These are phyloP conservation scores for Auricularia heimuer DNA, from an alignment of 768 basidiomycete genomes.

Conservation along the genomic window DNA sequence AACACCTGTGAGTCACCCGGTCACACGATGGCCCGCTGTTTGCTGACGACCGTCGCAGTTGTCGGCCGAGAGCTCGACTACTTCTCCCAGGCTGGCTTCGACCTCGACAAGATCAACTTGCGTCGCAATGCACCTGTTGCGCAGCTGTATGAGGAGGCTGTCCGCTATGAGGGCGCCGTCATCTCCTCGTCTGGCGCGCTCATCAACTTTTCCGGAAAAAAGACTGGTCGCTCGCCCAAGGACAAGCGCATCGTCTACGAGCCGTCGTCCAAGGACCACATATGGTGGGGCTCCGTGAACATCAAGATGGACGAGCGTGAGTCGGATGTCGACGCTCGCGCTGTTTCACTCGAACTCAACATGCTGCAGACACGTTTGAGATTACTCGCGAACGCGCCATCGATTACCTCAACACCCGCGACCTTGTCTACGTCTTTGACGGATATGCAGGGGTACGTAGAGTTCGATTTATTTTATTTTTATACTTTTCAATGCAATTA, in stretches of 20 bases:
- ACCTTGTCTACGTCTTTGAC: conserved; percentile 97
- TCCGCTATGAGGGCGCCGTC: conserved; percentile 97
- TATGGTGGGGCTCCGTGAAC: conserved; percentile 99
- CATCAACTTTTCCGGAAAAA: conserved; percentile 99
- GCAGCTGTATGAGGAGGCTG: conserved; percentile 92
- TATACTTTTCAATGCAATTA: not conserved
- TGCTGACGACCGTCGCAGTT: conserved; percentile 52
- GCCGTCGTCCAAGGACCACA: conserved; percentile 89
- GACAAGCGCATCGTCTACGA: conserved; percentile 99
- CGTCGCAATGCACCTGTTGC: conserved; percentile 89
- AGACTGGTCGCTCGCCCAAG: conserved; percentile 95
- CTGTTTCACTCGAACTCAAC: not conserved
- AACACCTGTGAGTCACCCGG: conserved; percentile 13
- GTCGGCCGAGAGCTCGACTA: conserved; percentile 90
- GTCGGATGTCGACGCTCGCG: no score
- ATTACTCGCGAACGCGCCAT: conserved; percentile 98
- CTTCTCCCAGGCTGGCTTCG: conserved; percentile 98
- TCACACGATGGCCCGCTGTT: conserved; percentile 5
- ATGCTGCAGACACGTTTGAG: conserved; percentile 70
- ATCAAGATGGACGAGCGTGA: conserved; percentile 90
- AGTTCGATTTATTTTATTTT: not conserved
- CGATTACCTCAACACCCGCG: conserved; percentile 96
- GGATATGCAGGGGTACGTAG: conserved; percentile 66
- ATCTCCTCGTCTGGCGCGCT: conserved; percentile 92
- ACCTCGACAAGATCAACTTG: conserved; percentile 94